phyloP scores from a whole-genome alignment of 2,329 filamentous ascomycete genomes.

The Paraphaeosphaeria sporulosa region DNA sequence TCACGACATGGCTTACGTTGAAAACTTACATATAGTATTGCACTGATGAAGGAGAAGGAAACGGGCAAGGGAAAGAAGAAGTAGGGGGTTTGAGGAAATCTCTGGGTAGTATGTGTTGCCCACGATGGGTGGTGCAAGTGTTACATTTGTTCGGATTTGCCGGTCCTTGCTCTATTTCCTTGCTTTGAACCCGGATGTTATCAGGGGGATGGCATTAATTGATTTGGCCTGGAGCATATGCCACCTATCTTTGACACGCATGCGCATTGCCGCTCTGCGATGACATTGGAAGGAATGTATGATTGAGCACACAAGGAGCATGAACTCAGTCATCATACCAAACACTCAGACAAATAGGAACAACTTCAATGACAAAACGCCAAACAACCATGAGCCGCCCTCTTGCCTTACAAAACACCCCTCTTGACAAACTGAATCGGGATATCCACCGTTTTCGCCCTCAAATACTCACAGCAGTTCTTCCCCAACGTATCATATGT shows the following conservation, averaged over 20 bases:
- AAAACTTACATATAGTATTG: background rate
- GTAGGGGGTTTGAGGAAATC: background rate
- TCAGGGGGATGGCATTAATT: too few relatives aligned
- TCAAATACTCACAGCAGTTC: constrained; percentile 56
- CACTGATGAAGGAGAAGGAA: background rate
- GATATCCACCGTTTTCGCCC: constrained; percentile 56
- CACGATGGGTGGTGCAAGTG: background rate
- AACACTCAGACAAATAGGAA: background rate
- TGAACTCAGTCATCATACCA: too few relatives aligned
- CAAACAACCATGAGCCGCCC: background rate
- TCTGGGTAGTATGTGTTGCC: too few relatives aligned
- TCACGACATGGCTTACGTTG: background rate
- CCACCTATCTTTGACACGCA: background rate
- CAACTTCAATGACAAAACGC: background rate
- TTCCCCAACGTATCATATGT: constrained; percentile 58
- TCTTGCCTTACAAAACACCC: constrained; percentile 34
- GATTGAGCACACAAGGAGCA: background rate
- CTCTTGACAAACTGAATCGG: constrained; percentile 54
- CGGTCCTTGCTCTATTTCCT: background rate
- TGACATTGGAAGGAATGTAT: background rate
- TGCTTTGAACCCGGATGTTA: too few relatives aligned
- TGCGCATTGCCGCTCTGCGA: background rate
- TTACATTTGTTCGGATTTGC: too few relatives aligned
- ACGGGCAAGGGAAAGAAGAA: background rate
- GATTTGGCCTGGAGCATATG: too few relatives aligned